Conservation (phyloP, 768 basidiomycete species). For the Rhodotorula diobovata region DNA sequence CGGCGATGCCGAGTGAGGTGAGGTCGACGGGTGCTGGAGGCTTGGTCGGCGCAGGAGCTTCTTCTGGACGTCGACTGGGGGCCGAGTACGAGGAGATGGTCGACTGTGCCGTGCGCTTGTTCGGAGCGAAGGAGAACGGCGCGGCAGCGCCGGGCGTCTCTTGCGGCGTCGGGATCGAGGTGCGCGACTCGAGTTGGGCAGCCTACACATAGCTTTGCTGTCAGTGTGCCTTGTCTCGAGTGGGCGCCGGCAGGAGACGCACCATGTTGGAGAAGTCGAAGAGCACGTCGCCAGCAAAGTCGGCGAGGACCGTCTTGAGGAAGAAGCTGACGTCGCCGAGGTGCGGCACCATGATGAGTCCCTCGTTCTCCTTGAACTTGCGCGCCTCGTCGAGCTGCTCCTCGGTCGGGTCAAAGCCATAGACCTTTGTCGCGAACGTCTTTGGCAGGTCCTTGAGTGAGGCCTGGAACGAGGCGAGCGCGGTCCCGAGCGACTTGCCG, state of each 20-base stretch:
- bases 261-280: constrained; percentile 81
- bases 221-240: too few relatives aligned
- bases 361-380: constrained; percentile 50
- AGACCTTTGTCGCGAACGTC: constrained; percentile 74
- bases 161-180: constrained; percentile 36
- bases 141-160: constrained; percentile 14
- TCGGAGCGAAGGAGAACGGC: constrained; percentile 16
- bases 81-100: constrained; percentile 10
- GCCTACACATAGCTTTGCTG: too few relatives aligned
- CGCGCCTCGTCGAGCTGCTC: constrained; percentile 54
- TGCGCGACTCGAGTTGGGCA: constrained; percentile 35
- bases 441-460: constrained; percentile 58
- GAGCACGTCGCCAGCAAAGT: constrained; percentile 79
- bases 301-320: constrained; percentile 80
- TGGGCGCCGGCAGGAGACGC: too few relatives aligned
- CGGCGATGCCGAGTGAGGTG: constrained; percentile 24
- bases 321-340: constrained; percentile 80
- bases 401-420: constrained; percentile 69
- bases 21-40: constrained; percentile 26
- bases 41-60: neutral
- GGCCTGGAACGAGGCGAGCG: constrained; percentile 61
- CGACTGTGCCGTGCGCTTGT: constrained; percentile 5
- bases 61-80: neutral
- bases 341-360: constrained; percentile 72
- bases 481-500: constrained; percentile 57